Conservation (phyloP, 2,329 filamentous ascomycete genomes). For the Fusarium tuaranense region DNA sequence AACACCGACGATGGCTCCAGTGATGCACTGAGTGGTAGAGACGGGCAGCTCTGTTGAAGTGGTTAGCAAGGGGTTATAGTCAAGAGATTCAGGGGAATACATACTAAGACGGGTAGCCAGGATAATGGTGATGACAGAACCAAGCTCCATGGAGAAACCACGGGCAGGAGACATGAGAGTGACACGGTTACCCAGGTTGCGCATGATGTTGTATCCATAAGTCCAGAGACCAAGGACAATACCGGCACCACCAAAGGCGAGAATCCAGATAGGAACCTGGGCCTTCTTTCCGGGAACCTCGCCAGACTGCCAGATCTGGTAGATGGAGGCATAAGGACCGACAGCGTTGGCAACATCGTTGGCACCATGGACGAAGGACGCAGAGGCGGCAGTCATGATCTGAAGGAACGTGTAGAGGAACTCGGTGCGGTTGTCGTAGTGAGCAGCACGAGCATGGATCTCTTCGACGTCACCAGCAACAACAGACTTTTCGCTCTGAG, state of each 20-base stretch:
- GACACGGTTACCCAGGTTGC: slow-evolving; percentile 70
- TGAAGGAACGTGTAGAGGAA: slow-evolving; percentile 71
- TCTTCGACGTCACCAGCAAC: slow-evolving; percentile 66
- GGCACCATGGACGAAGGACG: slow-evolving; percentile 74
- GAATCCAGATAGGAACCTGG: slow-evolving; percentile 69
- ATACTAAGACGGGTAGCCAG: slow-evolving; percentile 69
- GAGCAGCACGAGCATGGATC: slow-evolving; percentile 66
- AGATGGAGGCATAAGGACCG: slow-evolving; percentile 73
- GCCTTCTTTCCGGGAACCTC: slow-evolving; percentile 56
- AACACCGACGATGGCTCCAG: slow-evolving; percentile 71
- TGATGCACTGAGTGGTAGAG: slow-evolving; percentile 75
- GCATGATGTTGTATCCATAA: slow-evolving; percentile 74
- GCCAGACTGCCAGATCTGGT: slow-evolving; percentile 67
- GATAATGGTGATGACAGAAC: slow-evolving; percentile 71
- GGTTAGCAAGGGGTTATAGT: slow-evolving; percentile 14
- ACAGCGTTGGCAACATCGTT: slow-evolving; percentile 75
- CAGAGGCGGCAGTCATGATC: slow-evolving; percentile 70
- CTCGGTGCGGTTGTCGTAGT: slow-evolving; percentile 72
- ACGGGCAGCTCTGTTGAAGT: slow-evolving; percentile 63
- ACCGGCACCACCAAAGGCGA: slow-evolving; percentile 63
- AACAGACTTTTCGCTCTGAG: slow-evolving; percentile 52
- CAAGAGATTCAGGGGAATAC: slow-evolving; percentile 17
- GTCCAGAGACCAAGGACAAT: slow-evolving; percentile 70
- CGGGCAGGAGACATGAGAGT: slow-evolving; percentile 72
- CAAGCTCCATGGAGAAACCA: slow-evolving; percentile 71